Conservation (phyloP, 2,329 filamentous ascomycete genomes). For the Claviceps purpurea region DNA sequence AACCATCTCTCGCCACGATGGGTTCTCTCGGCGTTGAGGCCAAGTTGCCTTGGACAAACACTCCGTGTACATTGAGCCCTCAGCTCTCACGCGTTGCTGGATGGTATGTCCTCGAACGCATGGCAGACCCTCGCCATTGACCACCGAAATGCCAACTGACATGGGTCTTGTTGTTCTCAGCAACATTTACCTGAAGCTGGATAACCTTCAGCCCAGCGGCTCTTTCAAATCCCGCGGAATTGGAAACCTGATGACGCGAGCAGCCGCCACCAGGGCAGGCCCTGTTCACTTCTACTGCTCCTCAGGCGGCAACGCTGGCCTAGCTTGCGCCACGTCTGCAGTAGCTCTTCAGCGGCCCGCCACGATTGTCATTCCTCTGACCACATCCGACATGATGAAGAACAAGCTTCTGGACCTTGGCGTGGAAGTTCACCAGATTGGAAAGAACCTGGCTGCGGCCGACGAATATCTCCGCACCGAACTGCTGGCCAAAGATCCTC, state of each 20-base stretch:
- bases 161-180: slow-evolving; percentile 20
- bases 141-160: not conserved
- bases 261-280: slow-evolving; percentile 18
- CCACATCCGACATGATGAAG: slow-evolving; percentile 56
- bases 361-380: slow-evolving; percentile 61
- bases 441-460: slow-evolving; percentile 55
- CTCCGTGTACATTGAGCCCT: slow-evolving; percentile 54
- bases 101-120: slow-evolving; percentile 38
- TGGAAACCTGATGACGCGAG: slow-evolving; percentile 50
- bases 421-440: slow-evolving; percentile 53
- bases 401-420: slow-evolving; percentile 56
- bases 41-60: slow-evolving; percentile 52
- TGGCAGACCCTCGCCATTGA: not conserved
- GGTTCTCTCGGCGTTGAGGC: slow-evolving; percentile 25
- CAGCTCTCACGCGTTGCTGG: slow-evolving; percentile 56
- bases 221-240: slow-evolving; percentile 78
- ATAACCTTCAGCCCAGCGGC: slow-evolving; percentile 71
- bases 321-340: slow-evolving; percentile 67
- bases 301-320: slow-evolving; percentile 72
- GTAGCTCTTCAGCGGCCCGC: slow-evolving; percentile 47
- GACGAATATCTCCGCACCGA: slow-evolving; percentile 50
- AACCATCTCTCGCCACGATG: slow-evolving; percentile 17
- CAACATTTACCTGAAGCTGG: slow-evolving; percentile 74
- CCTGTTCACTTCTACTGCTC: slow-evolving; percentile 63
- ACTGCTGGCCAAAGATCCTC: slow-evolving; percentile 37